These are phyloP conservation scores for Mortierella sp. DNA, from an alignment of 371 early-diverging fungal species.

Conservation along the genomic window DNA sequence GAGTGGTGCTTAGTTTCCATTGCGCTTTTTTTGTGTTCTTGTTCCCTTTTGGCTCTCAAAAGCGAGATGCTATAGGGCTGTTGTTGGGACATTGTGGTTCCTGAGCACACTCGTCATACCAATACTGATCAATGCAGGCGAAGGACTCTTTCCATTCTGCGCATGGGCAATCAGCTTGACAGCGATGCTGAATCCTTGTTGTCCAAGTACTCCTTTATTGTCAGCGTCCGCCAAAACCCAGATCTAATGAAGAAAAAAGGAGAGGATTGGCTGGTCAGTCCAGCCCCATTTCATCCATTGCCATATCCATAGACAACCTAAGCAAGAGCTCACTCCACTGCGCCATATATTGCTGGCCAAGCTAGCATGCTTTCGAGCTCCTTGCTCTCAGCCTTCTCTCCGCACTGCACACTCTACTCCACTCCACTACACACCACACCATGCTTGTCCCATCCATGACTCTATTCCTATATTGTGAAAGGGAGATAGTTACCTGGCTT, in stretches of 20 bases:
- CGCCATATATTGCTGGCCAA: no score
- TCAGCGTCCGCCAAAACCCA: conserved; percentile 86
- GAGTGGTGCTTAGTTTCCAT: no score
- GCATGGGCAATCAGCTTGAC: conserved; percentile 90
- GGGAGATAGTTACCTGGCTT: conserved; percentile 77
- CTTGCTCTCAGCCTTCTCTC: no score
- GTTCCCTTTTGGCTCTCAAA: background rate
- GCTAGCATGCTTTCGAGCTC: no score
- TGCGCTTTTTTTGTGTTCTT: background rate
- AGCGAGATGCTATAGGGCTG: no score
- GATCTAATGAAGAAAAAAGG: conserved; percentile 60
- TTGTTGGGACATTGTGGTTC: no score
- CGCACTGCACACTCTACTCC: no score
- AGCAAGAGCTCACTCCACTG: conserved; percentile 1
- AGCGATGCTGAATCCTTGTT: conserved; percentile 79
- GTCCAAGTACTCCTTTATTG: conserved; percentile 79
- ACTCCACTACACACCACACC: no score
- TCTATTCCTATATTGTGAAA: no score
- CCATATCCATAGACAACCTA: no score
- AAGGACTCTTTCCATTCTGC: conserved; percentile 76
- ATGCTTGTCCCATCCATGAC: no score
- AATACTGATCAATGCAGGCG: conserved; percentile 57
- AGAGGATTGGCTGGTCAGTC: no score
- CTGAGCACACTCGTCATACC: conserved; percentile 31
- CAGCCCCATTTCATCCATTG: background rate